Conservation (phyloP, 148 eudicot genomes). For the Bassia scoparia region DNA sequence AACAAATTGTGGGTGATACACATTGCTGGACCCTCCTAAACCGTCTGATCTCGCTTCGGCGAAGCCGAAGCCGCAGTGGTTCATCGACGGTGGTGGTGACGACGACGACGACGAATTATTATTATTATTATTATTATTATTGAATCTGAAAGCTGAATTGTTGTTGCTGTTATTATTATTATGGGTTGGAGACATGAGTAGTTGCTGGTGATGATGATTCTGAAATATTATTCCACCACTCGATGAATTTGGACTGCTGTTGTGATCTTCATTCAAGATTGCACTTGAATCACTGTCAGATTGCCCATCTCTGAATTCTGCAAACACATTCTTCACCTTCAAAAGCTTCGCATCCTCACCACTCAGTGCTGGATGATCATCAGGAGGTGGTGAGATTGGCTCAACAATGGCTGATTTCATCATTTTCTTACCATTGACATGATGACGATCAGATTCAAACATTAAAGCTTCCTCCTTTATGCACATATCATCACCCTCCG, state of each 20-base stretch:
- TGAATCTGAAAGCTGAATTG: conserved; percentile 12
- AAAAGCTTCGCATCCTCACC: conserved; percentile 32
- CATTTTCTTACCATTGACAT: conserved; percentile 9
- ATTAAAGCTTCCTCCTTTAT: conserved; percentile 44
- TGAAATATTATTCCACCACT: conserved; percentile 20
- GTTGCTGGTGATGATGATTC: conserved; percentile 33
- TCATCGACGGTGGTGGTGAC: conserved; percentile 21
- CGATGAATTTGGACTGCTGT: conserved; percentile 50
- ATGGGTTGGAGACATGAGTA: conserved; percentile 33
- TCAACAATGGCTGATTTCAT: conserved; percentile 2
- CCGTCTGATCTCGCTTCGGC: conserved; percentile 33
- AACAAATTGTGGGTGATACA: conserved; percentile 64
- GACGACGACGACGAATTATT: too few relatives aligned
- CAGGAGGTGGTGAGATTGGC: conserved; percentile 21
- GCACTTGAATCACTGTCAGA: conserved; percentile 90
- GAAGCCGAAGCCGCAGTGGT: conserved; percentile 31
- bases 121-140: too few relatives aligned
- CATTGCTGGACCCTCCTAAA: conserved; percentile 23
- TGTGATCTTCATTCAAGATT: conserved; percentile 65
- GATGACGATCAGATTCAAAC: conserved; percentile 34
- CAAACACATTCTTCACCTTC: conserved; percentile 13
- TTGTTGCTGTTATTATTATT: too few relatives aligned
- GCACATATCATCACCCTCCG: conserved; percentile 33
- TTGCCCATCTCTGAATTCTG: conserved; percentile 60
- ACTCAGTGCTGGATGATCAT: conserved; percentile 20